Base-by-base conservation (phyloP, 768 basidiomycete species). In the button mushroom (Agaricus bisporus) region DNA sequence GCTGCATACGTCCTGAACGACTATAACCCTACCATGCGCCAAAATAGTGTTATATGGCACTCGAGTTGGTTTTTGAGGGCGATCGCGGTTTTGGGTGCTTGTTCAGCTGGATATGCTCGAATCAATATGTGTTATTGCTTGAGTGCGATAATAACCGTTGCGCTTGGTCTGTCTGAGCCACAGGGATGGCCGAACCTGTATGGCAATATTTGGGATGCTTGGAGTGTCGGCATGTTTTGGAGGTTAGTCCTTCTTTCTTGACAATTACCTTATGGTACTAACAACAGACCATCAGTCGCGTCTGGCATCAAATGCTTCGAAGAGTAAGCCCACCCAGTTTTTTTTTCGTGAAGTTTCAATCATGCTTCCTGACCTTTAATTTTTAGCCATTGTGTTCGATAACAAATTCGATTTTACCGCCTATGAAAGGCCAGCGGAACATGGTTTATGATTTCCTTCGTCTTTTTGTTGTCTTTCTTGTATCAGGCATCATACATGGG, bases 241-340 rank as follows among this genome's bases (percentile, higher is more conserved):
- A 50, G 55, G 55, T 47, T 22, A 5, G 50, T 51, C 4, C 22
- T 5, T 47, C 25, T 2, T 41, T 29, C 37, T 36, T 32, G 22
- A 42, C 10, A 20, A 0, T 20, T 11, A 7, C 39, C 36, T 22
- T 15, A 15, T 35, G 15, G 18, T 41, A 14, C 43, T 46, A 18
- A 46, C 18, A 18, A 46, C 18, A 28, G 8, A 49, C 9, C 48
- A 26, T 18, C 15, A 69, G 71, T 15, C 63, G 63, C 29, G 61
- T 63, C 0, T 74, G 73, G 71, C 73, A 74, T 53, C 73, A 75
- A 47, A 43, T 63, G 20, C 43, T 72, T 26, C 65, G 67, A 49
- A 64, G 64, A 48, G 73, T 74, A 55, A 51, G 69, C 32, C 14
- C 26, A 36, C 2, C 35, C 14, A 15, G n/a, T n/a, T n/a, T 36